These are phyloP conservation scores for Pleurotus sapidus DNA, from an alignment of 768 basidiomycete genomes.

Conservation along the genomic window DNA sequence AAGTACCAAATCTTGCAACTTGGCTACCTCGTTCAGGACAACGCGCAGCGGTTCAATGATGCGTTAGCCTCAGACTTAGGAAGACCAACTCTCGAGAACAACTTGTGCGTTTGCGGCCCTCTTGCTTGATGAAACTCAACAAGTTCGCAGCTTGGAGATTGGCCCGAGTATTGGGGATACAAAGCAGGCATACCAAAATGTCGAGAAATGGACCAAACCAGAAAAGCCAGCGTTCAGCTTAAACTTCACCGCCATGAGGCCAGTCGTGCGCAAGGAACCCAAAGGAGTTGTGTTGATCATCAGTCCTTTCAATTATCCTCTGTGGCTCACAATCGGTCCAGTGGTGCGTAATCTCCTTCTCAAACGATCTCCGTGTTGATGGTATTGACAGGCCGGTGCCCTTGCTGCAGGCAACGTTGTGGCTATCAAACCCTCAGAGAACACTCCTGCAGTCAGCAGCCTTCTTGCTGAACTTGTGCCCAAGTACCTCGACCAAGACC, in stretches of 20 bases:
- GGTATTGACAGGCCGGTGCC: constrained; percentile 48
- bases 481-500: constrained; percentile 69
- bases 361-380: neutral
- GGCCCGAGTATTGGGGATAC: constrained; percentile 47
- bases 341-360: constrained; percentile 39
- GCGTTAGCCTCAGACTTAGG: constrained; percentile 63
- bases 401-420: constrained; percentile 77
- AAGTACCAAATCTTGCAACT: constrained; percentile 78
- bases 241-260: constrained; percentile 57
- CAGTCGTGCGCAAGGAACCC: constrained; percentile 68
- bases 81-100: constrained; percentile 55
- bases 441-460: constrained; percentile 48
- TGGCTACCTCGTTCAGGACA: constrained; percentile 73
- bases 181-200: constrained; percentile 51
- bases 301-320: constrained; percentile 73
- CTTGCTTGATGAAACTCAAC: neutral
- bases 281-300: constrained; percentile 76
- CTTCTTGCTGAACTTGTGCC: constrained; percentile 67
- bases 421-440: constrained; percentile 76
- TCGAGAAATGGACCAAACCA: constrained; percentile 75
- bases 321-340: constrained; percentile 56
- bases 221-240: constrained; percentile 53
- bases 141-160: constrained; percentile 57
- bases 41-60: constrained; percentile 54
- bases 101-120: constrained; percentile 33